Evolutionary conservation across 2,329 filamentous ascomycete species (phyloP), one percentile per base, ranked within the genome.

Genomic region (Aureobasidium mangrovei): DNA sequence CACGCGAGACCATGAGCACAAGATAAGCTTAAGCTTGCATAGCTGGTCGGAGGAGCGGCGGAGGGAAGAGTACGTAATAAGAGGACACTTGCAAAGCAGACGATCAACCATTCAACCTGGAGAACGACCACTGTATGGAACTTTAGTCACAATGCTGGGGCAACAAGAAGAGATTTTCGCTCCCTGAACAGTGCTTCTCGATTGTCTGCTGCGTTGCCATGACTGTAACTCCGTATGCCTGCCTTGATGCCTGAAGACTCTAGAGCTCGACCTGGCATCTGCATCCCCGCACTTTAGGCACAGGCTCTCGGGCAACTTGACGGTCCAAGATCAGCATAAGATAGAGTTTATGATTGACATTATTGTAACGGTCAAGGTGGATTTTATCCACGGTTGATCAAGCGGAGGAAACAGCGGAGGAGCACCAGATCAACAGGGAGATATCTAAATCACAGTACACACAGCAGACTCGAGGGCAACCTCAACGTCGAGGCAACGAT

Each of bases 281-380:
- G 24, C 39, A 39, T 26, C 46, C 10, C 46, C 46, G 35, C 46
- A 49, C 45, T 12, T 12, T 18, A 18, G 18, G 18, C 18, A 18
- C 36, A 31, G 35, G 46, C 26, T 39, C 35, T 31, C 45, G 45
- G 45, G 33, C 38, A 47, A 38, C 26, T 8, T 18, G 10, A 24
- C 38, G 24, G 45, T 36, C n/a, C 7, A 10, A 18, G 45, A 49
- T 40, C 46, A 49, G 46, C 46, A 49, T 40, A 49, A 49, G 45
- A 49, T 49, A 49, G 46, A 36, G 46, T 49, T 49, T 49, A 49
- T 49, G 46, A 38, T 26, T 40, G 8, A 28, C 46, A 49, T 9
- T 40, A 40, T 40, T 29, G 8, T 7, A 49, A 26, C 26, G 5
- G 7, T n/a, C 26, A n/a, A 27, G 8, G 31, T 8, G 27, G 12